Base-by-base conservation (phyloP, 768 basidiomycete species). In the Agaricus blazei region DNA sequence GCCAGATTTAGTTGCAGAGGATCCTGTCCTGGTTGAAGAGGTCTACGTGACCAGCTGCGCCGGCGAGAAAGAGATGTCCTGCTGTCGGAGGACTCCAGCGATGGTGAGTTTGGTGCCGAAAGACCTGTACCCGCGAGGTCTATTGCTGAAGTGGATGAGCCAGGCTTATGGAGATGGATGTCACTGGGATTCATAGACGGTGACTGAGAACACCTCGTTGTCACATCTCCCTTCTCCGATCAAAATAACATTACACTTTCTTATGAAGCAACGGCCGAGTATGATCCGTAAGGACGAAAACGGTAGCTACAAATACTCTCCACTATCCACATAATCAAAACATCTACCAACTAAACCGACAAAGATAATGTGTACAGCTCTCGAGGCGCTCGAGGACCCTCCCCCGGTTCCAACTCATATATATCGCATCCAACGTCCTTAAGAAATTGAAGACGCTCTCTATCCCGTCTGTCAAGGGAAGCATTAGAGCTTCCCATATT, bases 31-130 rank as follows among this genome's bases (percentile, higher is more conserved):
- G 65, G 60, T 55, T 81, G 76, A 43, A 72, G 60, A 24, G 69
- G 66, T 50, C 73, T 67, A 54, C 70, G 68, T 24, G 80, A 79
- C 83, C 86, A 83, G 63, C 85, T 87, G 55, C 86, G 75, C 48
- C 84, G 71, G 58, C 84, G 75, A 37, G 84, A 64, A 59, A 75
- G 69, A 12, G 54, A 56, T 14, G 41, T 23, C 27, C 73, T 67
- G 47, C 72, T 72, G 56, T 78, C 75, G 2, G 79, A 73, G 19
- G 84, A 79, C 28, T 80, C 80, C 26, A 79, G 70, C 28, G 81
- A 73, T n/a, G 84, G 82, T 9, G 84, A 83, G 37, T 76, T 65
- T 14, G 83, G 82, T 23, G 69, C 71, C 41, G 76, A 72, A 55
- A 82, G 66, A 28, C 77, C 77, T 47, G 77, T 71, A n/a, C 73